Conservation (phyloP, 2,329 filamentous ascomycete genomes). For the Alternaria alternata region DNA sequence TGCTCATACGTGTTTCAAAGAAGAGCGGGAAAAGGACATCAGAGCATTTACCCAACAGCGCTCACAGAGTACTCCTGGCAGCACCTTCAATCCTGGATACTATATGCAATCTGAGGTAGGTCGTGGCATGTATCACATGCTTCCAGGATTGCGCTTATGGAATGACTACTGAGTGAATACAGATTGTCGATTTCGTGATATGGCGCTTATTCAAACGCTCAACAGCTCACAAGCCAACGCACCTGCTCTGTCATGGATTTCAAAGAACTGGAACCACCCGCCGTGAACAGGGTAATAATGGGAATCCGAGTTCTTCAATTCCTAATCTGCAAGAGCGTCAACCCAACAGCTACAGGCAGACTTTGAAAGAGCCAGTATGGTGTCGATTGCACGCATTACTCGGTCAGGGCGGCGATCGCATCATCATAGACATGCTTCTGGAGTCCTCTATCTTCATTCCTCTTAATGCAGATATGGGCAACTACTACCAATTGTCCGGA, state of each 20-base stretch:
- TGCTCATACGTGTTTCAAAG: slow-evolving; percentile 59
- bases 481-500: slow-evolving; percentile 84
- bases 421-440: slow-evolving; percentile 79
- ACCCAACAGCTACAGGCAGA: slow-evolving; percentile 74
- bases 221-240: slow-evolving; percentile 65
- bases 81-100: slow-evolving; percentile 42
- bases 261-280: slow-evolving; percentile 57
- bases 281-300: slow-evolving; percentile 38
- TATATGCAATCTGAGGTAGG: slow-evolving; percentile 56
- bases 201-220: slow-evolving; percentile 76
- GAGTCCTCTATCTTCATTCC: slow-evolving; percentile 78
- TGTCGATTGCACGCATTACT: slow-evolving; percentile 75
- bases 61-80: slow-evolving; percentile 40
- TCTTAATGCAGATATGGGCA: slow-evolving; percentile 67
- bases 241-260: slow-evolving; percentile 86
- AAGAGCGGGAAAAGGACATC: slow-evolving; percentile 51
- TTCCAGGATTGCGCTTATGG: background rate
- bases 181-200: slow-evolving; percentile 65
- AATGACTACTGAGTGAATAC: slow-evolving; percentile 22
- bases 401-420: slow-evolving; percentile 75
- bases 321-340: slow-evolving; percentile 71
- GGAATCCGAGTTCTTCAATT: slow-evolving; percentile 59
- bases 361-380: slow-evolving; percentile 77
- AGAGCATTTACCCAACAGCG: slow-evolving; percentile 56
- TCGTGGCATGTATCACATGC: slow-evolving; percentile 9